A percentile compares a stretch with the other conserved stretches of the same genome.
phyloP scores from a whole-genome alignment of 228 moss, liverwort and hornwort species.

The Sphagnum fallax region DNA sequence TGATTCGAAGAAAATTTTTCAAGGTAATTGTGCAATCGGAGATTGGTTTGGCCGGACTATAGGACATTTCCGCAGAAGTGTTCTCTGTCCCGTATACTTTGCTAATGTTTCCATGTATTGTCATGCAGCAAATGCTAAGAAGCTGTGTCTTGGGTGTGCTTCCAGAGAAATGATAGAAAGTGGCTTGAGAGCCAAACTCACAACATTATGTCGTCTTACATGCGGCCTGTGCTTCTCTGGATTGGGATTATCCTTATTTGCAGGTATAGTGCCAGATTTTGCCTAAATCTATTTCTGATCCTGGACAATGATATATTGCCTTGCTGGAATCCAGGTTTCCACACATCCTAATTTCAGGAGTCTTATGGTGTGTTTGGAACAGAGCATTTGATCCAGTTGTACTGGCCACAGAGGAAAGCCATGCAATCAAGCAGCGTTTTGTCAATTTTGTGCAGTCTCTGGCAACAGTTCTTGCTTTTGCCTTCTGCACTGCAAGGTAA shows the following conservation, averaged over 20 bases:
- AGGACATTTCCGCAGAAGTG: too few relatives aligned
- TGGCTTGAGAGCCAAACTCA: constrained; percentile 74
- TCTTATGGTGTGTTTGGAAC: not conserved
- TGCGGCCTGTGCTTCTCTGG: constrained; percentile 86
- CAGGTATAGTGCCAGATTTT: constrained; percentile 44
- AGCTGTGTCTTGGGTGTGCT: not conserved
- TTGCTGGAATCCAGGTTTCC: too few relatives aligned
- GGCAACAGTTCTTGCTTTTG: constrained; percentile 89
- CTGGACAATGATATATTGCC: too few relatives aligned
- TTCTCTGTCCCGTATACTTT: too few relatives aligned
- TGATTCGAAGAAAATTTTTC: constrained; percentile 42
- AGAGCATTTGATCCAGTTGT: constrained; percentile 90
- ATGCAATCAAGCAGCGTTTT: constrained; percentile 85
- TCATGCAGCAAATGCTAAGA: too few relatives aligned
- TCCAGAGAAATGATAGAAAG: constrained; percentile 79
- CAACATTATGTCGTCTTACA: constrained; percentile 62
- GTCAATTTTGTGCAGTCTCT: constrained; percentile 84
- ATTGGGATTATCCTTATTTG: constrained; percentile 75
- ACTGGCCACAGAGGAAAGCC: constrained; percentile 62
- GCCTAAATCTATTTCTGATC: too few relatives aligned
- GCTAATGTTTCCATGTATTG: not conserved
- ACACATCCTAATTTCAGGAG: too few relatives aligned
- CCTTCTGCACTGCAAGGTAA: constrained; percentile 88
- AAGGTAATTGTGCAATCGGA: constrained; percentile 24
- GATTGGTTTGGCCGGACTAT: not conserved